Conservation (phyloP, 2,329 filamentous ascomycete genomes). For the Corinectria fuckeliana region DNA sequence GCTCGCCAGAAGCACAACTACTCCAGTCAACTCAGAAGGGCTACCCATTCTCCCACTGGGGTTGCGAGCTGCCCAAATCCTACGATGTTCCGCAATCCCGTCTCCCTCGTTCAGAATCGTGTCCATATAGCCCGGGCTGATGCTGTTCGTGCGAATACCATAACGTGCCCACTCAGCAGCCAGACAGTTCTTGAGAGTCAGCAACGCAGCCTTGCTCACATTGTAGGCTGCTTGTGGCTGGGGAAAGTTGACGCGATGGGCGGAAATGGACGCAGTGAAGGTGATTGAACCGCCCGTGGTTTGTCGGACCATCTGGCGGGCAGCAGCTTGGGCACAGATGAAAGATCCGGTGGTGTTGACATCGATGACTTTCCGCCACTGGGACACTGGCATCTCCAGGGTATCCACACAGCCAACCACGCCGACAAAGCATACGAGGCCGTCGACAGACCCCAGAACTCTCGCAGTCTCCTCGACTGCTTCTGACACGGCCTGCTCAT, state of each 20-base stretch:
- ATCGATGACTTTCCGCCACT: conserved; percentile 70
- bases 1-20: conserved; percentile 64
- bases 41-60: conserved; percentile 69
- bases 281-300: conserved; percentile 66
- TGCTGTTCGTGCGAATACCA: conserved; percentile 73
- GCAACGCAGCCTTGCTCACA: conserved; percentile 70
- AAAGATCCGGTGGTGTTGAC: conserved; percentile 77
- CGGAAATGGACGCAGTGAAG: conserved; percentile 72
- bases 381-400: conserved; percentile 61
- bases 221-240: conserved; percentile 78
- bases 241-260: conserved; percentile 72
- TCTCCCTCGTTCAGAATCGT: conserved; percentile 74
- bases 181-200: conserved; percentile 63
- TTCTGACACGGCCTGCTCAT: conserved; percentile 13
- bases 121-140: conserved; percentile 79
- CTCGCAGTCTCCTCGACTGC: conserved; percentile 14
- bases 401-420: conserved; percentile 69
- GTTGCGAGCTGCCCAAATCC: conserved; percentile 63
- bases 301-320: conserved; percentile 58
- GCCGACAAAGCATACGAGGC: conserved; percentile 41
- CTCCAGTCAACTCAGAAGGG: conserved; percentile 66
- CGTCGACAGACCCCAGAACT: conserved; percentile 18
- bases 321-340: conserved; percentile 70
- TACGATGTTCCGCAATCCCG: conserved; percentile 58
- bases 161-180: conserved; percentile 69